These are phyloP conservation scores for Plasmodium reichenowi DNA, from an alignment of 169 alveolate genomes.

Conservation along the genomic window DNA sequence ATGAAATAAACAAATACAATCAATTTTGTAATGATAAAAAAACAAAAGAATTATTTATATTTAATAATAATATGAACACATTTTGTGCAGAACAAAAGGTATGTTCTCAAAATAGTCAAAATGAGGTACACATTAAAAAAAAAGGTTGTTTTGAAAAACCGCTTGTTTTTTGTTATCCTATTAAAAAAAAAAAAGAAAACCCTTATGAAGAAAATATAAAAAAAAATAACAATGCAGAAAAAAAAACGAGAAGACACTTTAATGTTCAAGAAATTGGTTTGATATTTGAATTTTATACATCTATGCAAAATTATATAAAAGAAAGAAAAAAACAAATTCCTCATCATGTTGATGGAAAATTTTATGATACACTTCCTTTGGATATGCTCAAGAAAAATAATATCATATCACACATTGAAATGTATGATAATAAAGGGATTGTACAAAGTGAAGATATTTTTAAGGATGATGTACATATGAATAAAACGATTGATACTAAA, in stretches of 20 bases:
- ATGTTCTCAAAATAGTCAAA: no score
- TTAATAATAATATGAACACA: no score
- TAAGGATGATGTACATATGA: neutral
- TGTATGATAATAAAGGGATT: neutral
- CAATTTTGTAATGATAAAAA: neutral
- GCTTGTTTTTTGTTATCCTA: no score
- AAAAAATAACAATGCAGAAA: neutral
- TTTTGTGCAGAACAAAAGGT: no score
- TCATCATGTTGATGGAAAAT: neutral
- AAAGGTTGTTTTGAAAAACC: no score
- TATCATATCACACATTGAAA: neutral
- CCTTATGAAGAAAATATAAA: neutral
- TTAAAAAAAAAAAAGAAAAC: no score
- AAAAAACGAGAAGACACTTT: constrained; percentile 13
- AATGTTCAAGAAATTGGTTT: constrained; percentile 68
- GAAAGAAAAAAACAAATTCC: neutral
- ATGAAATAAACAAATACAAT: neutral
- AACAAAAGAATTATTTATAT: neutral
- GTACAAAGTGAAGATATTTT: neutral
- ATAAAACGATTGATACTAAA: neutral
- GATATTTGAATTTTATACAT: constrained; percentile 60
- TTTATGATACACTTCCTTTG: no score
- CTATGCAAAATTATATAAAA: neutral
- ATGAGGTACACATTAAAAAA: no score
- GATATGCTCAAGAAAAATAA: no score